These are phyloP conservation scores for Nectriaceae sp. DNA, from an alignment of 2,329 filamentous ascomycete genomes.

Conservation along the genomic window DNA sequence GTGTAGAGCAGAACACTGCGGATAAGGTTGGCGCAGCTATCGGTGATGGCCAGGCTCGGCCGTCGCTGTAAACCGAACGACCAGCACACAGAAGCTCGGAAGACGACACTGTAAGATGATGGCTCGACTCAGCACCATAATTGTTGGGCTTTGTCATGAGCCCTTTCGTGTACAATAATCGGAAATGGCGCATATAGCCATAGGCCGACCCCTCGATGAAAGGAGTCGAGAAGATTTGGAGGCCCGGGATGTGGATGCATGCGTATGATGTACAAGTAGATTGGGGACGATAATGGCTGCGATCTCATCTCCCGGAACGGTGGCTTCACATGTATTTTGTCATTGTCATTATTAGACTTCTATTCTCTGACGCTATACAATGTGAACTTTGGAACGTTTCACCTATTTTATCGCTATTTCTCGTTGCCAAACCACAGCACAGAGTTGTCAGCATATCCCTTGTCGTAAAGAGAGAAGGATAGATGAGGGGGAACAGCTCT, in stretches of 20 bases:
- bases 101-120: slow-evolving; percentile 10
- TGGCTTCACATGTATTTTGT: slow-evolving; percentile 30
- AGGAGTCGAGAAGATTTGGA: slow-evolving; percentile 19
- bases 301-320: slow-evolving; percentile 32
- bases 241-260: slow-evolving; percentile 19
- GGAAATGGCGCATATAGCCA: slow-evolving; percentile 29
- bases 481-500: no score
- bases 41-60: slow-evolving; percentile 48
- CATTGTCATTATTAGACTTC: slow-evolving; percentile 22
- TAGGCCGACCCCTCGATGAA: slow-evolving; percentile 20
- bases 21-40: slow-evolving; percentile 52
- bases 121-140: slow-evolving; percentile 20
- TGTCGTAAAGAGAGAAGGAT: no score
- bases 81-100: slow-evolving; percentile 11
- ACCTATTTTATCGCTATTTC: no score
- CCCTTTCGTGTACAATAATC: slow-evolving; percentile 31
- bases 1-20: slow-evolving; percentile 46
- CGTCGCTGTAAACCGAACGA: slow-evolving; percentile 48
- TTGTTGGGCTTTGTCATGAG: slow-evolving; percentile 17
- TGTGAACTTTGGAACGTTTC: slow-evolving; percentile 18
- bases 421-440: no score
- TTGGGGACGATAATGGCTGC: slow-evolving; percentile 26
- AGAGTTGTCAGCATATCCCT: no score
- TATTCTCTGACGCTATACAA: slow-evolving; percentile 22
- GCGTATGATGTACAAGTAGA: slow-evolving; percentile 27